Evolutionary conservation across 1,284 basidiomycete species (phyloP).

Genomic region (Cryptococcus jaspeensis): DNA sequence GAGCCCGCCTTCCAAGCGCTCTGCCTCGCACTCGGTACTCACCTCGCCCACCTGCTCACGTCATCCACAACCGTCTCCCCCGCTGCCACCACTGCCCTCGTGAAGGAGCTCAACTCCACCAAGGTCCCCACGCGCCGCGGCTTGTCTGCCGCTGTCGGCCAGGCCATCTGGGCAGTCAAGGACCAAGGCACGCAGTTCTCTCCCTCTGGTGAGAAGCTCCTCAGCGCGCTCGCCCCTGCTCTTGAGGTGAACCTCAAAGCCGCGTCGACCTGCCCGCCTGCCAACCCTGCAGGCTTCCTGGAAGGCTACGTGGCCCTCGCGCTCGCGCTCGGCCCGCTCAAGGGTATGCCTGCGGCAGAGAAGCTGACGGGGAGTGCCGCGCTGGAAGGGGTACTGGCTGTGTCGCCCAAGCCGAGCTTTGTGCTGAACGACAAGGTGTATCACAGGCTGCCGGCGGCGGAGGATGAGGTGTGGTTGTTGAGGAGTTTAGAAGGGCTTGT

Average conservation of each 20-base stretch:
- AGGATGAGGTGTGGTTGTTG: slow-evolving; percentile 78
- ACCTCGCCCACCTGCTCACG: slow-evolving; percentile 61
- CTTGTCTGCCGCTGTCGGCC: slow-evolving; percentile 59
- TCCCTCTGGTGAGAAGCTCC: slow-evolving; percentile 52
- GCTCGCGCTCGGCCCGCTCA: slow-evolving; percentile 64
- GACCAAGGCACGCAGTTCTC: slow-evolving; percentile 51
- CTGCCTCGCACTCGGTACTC: slow-evolving; percentile 58
- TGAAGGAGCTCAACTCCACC: slow-evolving; percentile 65
- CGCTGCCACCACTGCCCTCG: slow-evolving; percentile 57
- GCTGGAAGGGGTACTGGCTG: slow-evolving; percentile 46
- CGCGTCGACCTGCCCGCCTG: slow-evolving; percentile 54
- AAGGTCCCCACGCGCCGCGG: slow-evolving; percentile 60
- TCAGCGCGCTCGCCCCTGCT: slow-evolving; percentile 59
- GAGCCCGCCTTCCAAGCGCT: slow-evolving; percentile 64
- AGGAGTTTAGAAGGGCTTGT: slow-evolving; percentile 63
- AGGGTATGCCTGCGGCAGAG: slow-evolving; percentile 13
- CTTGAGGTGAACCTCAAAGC: slow-evolving; percentile 69
- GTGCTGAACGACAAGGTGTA: slow-evolving; percentile 83
- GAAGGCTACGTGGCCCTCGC: slow-evolving; percentile 80
- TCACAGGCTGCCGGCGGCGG: slow-evolving; percentile 62
- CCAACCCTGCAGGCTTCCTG: slow-evolving; percentile 65
- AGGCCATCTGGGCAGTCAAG: slow-evolving; percentile 54
- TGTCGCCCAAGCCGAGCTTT: slow-evolving; percentile 71
- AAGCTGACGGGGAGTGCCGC: slow-evolving; percentile 41
- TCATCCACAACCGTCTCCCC: slow-evolving; percentile 53